Percentiles rank a stretch among this genome's conserved stretches.
phyloP scores from a whole-genome alignment of 2,329 filamentous ascomycete genomes.

The Geosmithia flava region DNA sequence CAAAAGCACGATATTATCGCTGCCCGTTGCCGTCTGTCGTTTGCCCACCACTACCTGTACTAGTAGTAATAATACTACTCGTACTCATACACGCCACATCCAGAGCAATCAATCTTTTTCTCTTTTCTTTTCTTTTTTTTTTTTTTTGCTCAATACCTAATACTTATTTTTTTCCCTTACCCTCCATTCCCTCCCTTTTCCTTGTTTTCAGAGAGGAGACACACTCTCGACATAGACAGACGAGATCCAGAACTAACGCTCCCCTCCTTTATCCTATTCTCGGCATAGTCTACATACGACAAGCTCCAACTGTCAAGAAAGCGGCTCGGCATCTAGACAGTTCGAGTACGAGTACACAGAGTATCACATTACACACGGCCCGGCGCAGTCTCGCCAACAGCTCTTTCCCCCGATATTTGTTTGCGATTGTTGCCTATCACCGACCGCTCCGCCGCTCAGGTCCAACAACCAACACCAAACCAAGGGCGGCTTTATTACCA shows the following conservation, averaged over 20 bases:
- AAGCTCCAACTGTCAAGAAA: not conserved
- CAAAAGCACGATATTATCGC: not conserved
- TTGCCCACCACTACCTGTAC: too few relatives aligned
- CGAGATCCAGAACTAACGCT: not conserved
- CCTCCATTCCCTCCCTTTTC: not conserved
- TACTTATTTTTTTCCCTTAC: too few relatives aligned
- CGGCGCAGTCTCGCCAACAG: not conserved
- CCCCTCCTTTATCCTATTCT: not conserved
- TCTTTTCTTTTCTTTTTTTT: not conserved
- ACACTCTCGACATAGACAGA: not conserved
- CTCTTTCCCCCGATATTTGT: not conserved
- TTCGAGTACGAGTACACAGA: not conserved
- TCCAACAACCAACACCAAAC: too few relatives aligned
- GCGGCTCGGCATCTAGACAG: not conserved
- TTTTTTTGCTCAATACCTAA: not conserved
- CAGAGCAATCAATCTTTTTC: not conserved
- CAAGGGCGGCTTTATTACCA: not conserved
- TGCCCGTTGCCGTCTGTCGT: not conserved
- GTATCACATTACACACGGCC: not conserved
- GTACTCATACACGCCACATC: not conserved
- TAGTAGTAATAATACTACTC: too few relatives aligned
- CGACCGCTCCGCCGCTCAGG: too few relatives aligned
- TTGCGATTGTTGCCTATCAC: not conserved
- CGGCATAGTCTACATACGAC: not conserved
- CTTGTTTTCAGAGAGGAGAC: not conserved